Percentiles rank a stretch among this genome's conserved stretches.
Conservation (phyloP, 2,329 filamentous ascomycete genomes). For the Xylaria sp. region DNA sequence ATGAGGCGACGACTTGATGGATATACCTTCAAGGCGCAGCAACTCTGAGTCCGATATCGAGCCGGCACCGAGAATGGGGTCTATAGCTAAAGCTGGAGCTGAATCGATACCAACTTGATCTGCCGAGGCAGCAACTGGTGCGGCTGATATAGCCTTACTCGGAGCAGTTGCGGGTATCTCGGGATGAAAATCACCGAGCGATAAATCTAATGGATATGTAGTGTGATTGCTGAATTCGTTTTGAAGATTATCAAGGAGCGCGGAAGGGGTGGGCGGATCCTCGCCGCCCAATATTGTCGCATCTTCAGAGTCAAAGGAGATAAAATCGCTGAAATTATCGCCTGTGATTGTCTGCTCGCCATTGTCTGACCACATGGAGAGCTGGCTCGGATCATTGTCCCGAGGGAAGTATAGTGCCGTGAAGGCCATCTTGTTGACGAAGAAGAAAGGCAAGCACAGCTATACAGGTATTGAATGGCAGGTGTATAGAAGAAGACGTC, state of each 20-base stretch:
- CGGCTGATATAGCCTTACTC: constrained; percentile 29
- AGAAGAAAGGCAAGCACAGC: constrained; percentile 38
- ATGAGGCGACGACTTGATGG: constrained; percentile 51
- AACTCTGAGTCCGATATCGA: constrained; percentile 62
- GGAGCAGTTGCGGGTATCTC: constrained; percentile 35
- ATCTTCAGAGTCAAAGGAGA: constrained; percentile 50
- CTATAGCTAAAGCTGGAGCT: constrained; percentile 36
- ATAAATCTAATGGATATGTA: constrained; percentile 40
- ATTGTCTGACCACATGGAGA: constrained; percentile 48
- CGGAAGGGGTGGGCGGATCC: constrained; percentile 49
- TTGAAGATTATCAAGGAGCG: constrained; percentile 48
- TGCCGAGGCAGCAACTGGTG: constrained; percentile 22
- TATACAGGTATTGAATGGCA: constrained; percentile 28
- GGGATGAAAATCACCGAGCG: constrained; percentile 31
- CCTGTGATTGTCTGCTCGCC: constrained; percentile 45
- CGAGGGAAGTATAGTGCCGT: constrained; percentile 46
- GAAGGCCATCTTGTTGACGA: constrained; percentile 47
- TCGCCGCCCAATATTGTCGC: constrained; percentile 39
- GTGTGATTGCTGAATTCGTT: constrained; percentile 39
- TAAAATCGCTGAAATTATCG: constrained; percentile 51
- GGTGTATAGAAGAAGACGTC: constrained; percentile 35
- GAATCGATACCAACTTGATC: constrained; percentile 36
- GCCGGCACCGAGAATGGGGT: constrained; percentile 49
- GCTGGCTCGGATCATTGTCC: constrained; percentile 50
- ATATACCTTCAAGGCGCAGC: constrained; percentile 60